Evolutionary conservation across 139 green algal genomes (phyloP).

Genomic region (Desmodesmus armatus): DNA sequence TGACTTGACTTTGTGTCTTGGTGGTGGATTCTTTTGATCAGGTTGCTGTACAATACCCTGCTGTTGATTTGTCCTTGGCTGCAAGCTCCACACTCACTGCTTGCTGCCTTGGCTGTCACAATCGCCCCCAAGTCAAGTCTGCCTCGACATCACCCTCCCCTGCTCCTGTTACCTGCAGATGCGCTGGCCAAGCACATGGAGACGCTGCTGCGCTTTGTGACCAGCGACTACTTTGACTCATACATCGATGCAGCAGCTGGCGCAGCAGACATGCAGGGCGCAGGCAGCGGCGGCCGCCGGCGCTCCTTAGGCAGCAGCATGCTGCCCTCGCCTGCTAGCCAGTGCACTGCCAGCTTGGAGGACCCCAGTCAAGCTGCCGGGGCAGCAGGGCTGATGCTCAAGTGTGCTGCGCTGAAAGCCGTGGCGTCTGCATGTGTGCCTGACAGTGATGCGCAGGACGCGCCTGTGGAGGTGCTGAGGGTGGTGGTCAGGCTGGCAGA

Average conservation of each 20-base stretch:
- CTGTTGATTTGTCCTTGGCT: background rate
- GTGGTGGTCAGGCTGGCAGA: background rate
- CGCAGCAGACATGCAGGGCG: background rate
- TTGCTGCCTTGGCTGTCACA: background rate
- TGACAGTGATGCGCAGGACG: slow-evolving; percentile 37
- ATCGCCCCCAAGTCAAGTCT: background rate
- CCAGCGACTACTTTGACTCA: slow-evolving; percentile 25
- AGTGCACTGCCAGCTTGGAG: background rate
- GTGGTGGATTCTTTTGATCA: too few species aligned
- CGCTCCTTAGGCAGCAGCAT: background rate
- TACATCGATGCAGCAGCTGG: slow-evolving; percentile 32
- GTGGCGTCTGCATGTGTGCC: slow-evolving; percentile 51
- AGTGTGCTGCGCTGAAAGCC: slow-evolving; percentile 62
- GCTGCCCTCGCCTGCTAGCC: background rate
- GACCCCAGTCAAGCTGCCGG: background rate
- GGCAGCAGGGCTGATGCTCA: slow-evolving; percentile 49
- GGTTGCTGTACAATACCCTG: too few species aligned
- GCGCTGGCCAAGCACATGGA: slow-evolving; percentile 23
- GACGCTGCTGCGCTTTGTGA: slow-evolving; percentile 25
- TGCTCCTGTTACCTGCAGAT: slow-evolving; percentile 13
- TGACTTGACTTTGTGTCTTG: too few species aligned
- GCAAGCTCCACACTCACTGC: background rate
- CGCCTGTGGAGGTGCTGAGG: slow-evolving; percentile 35
- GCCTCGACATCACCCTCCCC: too few species aligned
- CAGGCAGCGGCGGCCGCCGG: background rate